These are phyloP conservation scores for Leishmania braziliensis DNA, from an alignment of 208 protist species.

Conservation along the genomic window DNA sequence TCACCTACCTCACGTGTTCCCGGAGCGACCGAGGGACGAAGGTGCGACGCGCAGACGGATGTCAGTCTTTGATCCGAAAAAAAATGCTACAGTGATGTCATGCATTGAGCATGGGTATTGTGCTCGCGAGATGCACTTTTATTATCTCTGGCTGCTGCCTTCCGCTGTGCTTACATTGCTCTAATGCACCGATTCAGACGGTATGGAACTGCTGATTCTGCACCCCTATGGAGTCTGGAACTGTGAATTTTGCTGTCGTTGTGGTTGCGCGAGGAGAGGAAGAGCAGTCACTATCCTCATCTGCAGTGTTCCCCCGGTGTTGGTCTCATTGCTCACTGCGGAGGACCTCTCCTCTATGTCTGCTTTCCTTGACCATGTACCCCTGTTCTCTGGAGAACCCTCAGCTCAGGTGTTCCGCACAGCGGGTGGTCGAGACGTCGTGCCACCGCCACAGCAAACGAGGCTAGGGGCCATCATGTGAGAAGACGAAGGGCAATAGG, in stretches of 20 bases:
- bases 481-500: too few relatives aligned
- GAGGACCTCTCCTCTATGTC: background rate
- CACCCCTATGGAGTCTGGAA: background rate
- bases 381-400: too few relatives aligned
- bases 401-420: background rate
- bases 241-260: background rate
- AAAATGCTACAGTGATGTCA: background rate
- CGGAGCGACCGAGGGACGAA: background rate
- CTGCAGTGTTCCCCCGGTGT: background rate
- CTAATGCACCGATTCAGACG: background rate
- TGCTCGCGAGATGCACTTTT: background rate
- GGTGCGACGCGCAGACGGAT: background rate
- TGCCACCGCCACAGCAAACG: background rate
- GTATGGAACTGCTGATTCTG: background rate
- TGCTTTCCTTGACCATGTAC: background rate
- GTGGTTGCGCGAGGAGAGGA: background rate
- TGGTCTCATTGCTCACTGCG: background rate
- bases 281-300: background rate
- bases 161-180: background rate
- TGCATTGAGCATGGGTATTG: background rate
- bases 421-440: background rate
- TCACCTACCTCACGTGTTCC: background rate
- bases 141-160: background rate
- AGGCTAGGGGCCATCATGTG: background rate
- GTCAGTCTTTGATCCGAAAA: background rate